These are phyloP conservation scores for Scedosporium apiospermum DNA, from an alignment of 2,329 filamentous ascomycete genomes.

Conservation along the genomic window DNA sequence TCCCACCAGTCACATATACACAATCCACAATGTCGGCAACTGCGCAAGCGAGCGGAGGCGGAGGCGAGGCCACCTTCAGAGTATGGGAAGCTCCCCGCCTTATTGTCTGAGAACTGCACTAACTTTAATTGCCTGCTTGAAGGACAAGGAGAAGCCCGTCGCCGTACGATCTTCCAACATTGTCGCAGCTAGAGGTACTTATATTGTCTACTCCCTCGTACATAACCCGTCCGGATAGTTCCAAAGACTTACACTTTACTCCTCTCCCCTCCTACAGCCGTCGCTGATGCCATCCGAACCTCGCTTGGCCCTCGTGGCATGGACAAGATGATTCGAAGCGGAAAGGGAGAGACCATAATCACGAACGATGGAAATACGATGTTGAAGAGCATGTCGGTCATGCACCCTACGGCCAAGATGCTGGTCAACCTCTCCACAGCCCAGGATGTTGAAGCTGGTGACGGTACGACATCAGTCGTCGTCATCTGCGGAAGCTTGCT, in stretches of 20 bases:
- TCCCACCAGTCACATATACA: background rate
- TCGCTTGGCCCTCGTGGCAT: conserved; percentile 93
- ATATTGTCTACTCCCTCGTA: background rate
- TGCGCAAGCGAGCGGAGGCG: conserved; percentile 20
- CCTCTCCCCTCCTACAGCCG: conserved; percentile 46
- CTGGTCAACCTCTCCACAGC: conserved; percentile 93
- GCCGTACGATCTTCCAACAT: conserved; percentile 95
- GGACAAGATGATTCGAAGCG: conserved; percentile 99
- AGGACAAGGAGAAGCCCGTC: conserved; percentile 96
- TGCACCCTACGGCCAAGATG: conserved; percentile 99
- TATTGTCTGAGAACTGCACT: background rate
- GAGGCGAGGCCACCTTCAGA: conserved; percentile 46
- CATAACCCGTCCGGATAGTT: background rate
- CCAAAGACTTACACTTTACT: conserved; percentile 1
- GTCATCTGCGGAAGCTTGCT: conserved; percentile 94
- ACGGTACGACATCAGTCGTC: conserved; percentile 96
- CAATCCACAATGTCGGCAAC: conserved; percentile 8
- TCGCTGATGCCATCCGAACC: conserved; percentile 94
- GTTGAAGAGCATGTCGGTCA: conserved; percentile 97
- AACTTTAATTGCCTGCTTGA: conserved; percentile 1
- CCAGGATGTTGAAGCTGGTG: conserved; percentile 96
- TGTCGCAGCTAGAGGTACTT: conserved; percentile 80
- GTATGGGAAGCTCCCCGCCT: conserved; percentile 28
- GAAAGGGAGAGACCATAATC: conserved; percentile 95
- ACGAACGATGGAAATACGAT: conserved; percentile 99